phyloP scores from a whole-genome alignment of 2,329 filamentous ascomycete species.

The Neurospora crassa region DNA sequence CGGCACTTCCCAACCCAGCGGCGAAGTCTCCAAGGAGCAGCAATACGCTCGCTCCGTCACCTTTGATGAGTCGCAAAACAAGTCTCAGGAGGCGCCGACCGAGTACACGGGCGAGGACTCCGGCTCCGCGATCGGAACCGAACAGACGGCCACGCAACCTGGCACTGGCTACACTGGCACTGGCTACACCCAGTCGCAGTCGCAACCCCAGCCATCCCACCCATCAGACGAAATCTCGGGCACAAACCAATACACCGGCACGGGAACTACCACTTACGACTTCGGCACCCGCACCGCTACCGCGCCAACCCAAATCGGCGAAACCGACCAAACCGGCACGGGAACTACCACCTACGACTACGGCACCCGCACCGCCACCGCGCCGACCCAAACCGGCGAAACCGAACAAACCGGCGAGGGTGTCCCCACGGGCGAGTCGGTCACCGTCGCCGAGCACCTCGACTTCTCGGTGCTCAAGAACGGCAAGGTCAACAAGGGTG shows the following conservation, averaged over 20 bases:
- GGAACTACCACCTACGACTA: constrained; percentile 19
- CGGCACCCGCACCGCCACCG: constrained; percentile 2
- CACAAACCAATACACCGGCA: background rate
- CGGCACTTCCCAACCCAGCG: background rate
- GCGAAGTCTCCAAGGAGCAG: background rate
- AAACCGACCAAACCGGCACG: constrained; percentile 3
- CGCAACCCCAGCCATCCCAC: background rate
- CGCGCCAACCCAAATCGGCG: constrained; percentile 7
- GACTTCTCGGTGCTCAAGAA: constrained; percentile 43
- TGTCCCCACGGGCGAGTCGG: constrained; percentile 1
- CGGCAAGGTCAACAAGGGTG: constrained; percentile 48
- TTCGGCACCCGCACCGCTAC: constrained; percentile 1
- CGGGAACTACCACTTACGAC: constrained; percentile 19
- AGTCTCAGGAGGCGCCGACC: background rate
- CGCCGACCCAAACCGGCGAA: constrained; percentile 8
- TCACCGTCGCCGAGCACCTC: constrained; percentile 20
- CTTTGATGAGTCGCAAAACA: background rate
- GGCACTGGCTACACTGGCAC: background rate
- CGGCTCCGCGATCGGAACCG: background rate
- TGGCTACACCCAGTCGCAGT: background rate
- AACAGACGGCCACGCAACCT: constrained; percentile 1
- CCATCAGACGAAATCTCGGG: constrained; percentile 3
- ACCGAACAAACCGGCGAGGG: constrained; percentile 1
- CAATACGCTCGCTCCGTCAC: constrained; percentile 1
- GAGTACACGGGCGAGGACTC: constrained; percentile 1